Percentiles rank a stretch among this genome's conserved stretches.
phyloP scores from a whole-genome alignment of 2,329 filamentous ascomycete species.

The Ceratocystis variospora region DNA sequence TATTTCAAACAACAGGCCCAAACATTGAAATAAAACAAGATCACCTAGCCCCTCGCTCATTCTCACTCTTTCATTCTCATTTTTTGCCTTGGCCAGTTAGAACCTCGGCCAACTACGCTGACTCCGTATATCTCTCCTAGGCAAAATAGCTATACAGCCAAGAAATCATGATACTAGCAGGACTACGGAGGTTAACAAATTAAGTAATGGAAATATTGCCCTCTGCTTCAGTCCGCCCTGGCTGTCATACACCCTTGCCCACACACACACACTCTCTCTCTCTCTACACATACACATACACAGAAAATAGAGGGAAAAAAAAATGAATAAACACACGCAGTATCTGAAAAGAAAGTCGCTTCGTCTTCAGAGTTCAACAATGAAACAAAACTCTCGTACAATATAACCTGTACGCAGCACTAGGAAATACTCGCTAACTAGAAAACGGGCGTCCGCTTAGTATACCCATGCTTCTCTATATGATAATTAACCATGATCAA shows the following conservation, averaged over 20 bases:
- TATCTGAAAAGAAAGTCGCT: background rate
- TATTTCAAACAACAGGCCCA: background rate
- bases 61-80: background rate
- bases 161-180: slow-evolving; percentile 7
- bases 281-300: background rate
- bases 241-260: background rate
- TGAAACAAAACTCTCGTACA: slow-evolving; percentile 4
- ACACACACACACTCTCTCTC: background rate
- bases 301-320: background rate
- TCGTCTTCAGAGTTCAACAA: background rate
- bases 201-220: slow-evolving; percentile 1
- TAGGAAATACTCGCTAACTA: slow-evolving; percentile 3
- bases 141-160: background rate
- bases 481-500: background rate
- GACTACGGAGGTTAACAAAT: background rate
- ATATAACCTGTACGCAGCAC: background rate
- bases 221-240: background rate
- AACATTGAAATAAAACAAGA: background rate
- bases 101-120: background rate
- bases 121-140: background rate
- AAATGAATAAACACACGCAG: background rate
- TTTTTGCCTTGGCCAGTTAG: background rate
- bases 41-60: background rate
- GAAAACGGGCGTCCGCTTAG: background rate
- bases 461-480: background rate